Base-by-base conservation (phyloP, 176 grass and related monocot genomes). In the Dendrocalamus sinicus region DNA sequence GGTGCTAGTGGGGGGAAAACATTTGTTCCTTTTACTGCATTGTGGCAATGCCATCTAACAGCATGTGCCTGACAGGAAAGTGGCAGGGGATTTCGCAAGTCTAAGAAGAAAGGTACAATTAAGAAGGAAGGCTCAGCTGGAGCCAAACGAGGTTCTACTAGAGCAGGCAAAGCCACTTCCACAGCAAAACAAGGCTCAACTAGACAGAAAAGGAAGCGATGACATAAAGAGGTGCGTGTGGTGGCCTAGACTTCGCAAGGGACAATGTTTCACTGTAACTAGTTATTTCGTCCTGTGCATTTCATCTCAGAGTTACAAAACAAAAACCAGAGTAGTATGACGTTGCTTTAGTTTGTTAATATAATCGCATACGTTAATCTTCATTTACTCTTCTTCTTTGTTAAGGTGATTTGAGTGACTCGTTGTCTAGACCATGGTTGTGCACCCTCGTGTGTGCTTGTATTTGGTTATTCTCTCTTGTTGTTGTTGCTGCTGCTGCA, bases 51-150 rank as follows among this genome's bases (percentile, higher is more conserved):
- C 24, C 63, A 51, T 84, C 45, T 82, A 16, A 70, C 26, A 58
- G 19, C 48, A 23, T 79, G 10, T 58, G 35, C 43, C 9, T 75
- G 11, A 35, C 92, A 94, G 92, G 92, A 94, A 52, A 91, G 81
- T 61, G 92, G 89, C 82, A 73, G 58, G 78, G 72, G 87, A 32
- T 85, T 73, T 28, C 60, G 70, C 28, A 87, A 71, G 59, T 85
- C 76, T 10, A 88, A 55, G 72, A 91, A 94, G 78, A 89, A 88
- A 88, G 35, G 59, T 67, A 64, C 84, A 44, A 17, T 57, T 53
- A 76, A 81, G 81, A 90, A 77, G 77, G 81, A 71, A 78, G 64
- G 64, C 23, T 69, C 79, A 54, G 12, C 63, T 4, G 59, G 47
- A 67, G 43, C 39, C 10, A 86, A 82, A 22, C 37, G 66, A 2